Percentiles rank a stretch among this genome's conserved stretches.
Conservation (phyloP, 1,139 yeast genomes). For the Hemisphaericaspora subhashii region DNA sequence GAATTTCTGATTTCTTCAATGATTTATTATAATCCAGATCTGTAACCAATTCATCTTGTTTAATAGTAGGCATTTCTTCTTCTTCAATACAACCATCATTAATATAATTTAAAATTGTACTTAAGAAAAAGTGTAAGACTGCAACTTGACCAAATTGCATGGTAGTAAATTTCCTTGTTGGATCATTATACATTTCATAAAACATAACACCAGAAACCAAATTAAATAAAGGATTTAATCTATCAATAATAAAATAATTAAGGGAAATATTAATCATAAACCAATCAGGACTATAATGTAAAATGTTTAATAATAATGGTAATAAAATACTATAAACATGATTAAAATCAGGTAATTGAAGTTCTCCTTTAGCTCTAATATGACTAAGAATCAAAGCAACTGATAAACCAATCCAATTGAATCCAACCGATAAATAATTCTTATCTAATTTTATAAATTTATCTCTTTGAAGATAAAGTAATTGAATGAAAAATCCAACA, state of each 20-base stretch:
- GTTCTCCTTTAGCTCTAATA: slow-evolving; percentile 20
- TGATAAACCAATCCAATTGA: slow-evolving; percentile 36
- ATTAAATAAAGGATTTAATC: slow-evolving; percentile 32
- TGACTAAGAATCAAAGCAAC: slow-evolving; percentile 33
- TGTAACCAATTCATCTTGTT: slow-evolving; percentile 13
- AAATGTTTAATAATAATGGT: slow-evolving; percentile 28
- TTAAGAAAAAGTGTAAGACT: slow-evolving; percentile 25
- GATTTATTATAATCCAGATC: slow-evolving; percentile 21
- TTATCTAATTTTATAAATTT: slow-evolving; percentile 20
- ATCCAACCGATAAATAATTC: slow-evolving; percentile 28
- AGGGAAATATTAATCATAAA: slow-evolving; percentile 35
- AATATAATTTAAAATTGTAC: slow-evolving; percentile 26
- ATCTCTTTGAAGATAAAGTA: slow-evolving; percentile 25
- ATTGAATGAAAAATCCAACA: slow-evolving; percentile 30
- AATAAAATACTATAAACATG: slow-evolving; percentile 34
- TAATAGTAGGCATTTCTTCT: slow-evolving; percentile 14
- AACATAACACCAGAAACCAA: slow-evolving; percentile 30
- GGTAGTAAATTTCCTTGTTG: slow-evolving; percentile 18
- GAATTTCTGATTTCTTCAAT: slow-evolving; percentile 38
- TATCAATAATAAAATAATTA: slow-evolving; percentile 38
- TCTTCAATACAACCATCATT: slow-evolving; percentile 26
- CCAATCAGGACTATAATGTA: slow-evolving; percentile 23
- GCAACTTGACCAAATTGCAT: slow-evolving; percentile 25
- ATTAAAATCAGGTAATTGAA: slow-evolving; percentile 39
- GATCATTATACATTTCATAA: slow-evolving; percentile 33